A percentile compares a stretch with the other conserved stretches of the same genome.
Evolutionary conservation across 1,284 basidiomycete genomes (phyloP).

Genomic region (Malassezia psittaci): DNA sequence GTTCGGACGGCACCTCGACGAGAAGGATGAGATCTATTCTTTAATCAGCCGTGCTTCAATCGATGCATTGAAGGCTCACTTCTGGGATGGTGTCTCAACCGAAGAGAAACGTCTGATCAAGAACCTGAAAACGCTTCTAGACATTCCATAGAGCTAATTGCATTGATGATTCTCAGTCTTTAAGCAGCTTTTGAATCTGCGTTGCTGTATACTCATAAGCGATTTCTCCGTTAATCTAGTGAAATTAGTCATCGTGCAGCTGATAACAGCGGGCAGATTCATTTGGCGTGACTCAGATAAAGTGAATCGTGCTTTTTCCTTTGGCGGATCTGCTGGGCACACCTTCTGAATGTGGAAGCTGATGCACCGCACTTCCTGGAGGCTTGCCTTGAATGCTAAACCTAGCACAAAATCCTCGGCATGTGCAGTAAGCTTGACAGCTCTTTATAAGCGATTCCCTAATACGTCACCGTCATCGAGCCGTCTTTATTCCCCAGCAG

Average conservation of each 20-base stretch:
- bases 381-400: no score
- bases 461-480: not conserved
- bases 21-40: slow-evolving; percentile 85
- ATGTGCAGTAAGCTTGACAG: no score
- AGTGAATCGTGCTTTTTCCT: no score
- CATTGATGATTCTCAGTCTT: not conserved
- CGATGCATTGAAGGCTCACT: slow-evolving; percentile 81
- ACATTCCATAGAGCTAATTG: slow-evolving; percentile 49
- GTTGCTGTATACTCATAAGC: no score
- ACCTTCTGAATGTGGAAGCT: not conserved
- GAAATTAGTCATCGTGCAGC: slow-evolving; percentile 11
- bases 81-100: slow-evolving; percentile 77
- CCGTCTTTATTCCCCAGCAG: not conserved
- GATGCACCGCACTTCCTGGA: not conserved
- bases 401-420: no score
- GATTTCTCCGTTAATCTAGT: not conserved
- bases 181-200: no score
- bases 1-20: slow-evolving; percentile 70
- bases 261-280: not conserved
- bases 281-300: not conserved
- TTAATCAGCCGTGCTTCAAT: slow-evolving; percentile 84
- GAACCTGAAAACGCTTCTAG: slow-evolving; percentile 69
- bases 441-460: no score
- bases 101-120: slow-evolving; percentile 94
- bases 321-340: no score